Base-by-base conservation (phyloP, 805 yeast species). In the Candida oleophila region DNA sequence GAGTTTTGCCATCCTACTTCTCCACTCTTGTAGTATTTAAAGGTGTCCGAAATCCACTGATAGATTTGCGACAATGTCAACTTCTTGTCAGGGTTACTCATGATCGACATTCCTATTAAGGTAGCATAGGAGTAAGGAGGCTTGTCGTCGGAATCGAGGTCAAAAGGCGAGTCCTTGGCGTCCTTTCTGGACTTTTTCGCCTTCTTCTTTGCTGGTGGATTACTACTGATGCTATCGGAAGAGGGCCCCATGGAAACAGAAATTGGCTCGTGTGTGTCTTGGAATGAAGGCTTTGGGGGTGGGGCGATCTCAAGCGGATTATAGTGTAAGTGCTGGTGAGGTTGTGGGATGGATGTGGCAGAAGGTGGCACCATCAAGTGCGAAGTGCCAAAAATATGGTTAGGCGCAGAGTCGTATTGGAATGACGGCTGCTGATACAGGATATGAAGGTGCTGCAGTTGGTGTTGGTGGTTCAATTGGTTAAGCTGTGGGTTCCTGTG, bases 1-100 rank as follows among this genome's bases (percentile, higher is more conserved):
- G 97, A 91, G 68, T 92, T 92, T 67, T 92, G 97, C 99, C 99
- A 92, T 22, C 97, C 97, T 9, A 89, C 86, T 55, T 89, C 96
- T 49, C 87, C 86, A 52, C 80, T 82, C 52, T 83, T 82, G 66
- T 94, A 94, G 62, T 85, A 92, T 51, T 76, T 79, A 65, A 91
- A 92, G 33, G 95, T 86, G 39, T 82, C 82, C 7, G 94, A 82
- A 38, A 92, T 94, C 99, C 99, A 92, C 55, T 74, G 77, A 69
- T 92, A 92, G 37, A 92, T 94, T 59, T 89, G 96, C 5, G 74
- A 68, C 38, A 72, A 59, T 3, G 77, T 71, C 47, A 72, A 63
- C 44, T 61, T 60, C 48, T 66, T 69, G 25, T 71, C 73, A 1
- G 84, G 83, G n/a, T 96, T 82, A 50, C 94, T 80, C 53, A 92